Conservation (phyloP, 2,329 filamentous ascomycete genomes). For the Hymenoscyphus scutula region DNA sequence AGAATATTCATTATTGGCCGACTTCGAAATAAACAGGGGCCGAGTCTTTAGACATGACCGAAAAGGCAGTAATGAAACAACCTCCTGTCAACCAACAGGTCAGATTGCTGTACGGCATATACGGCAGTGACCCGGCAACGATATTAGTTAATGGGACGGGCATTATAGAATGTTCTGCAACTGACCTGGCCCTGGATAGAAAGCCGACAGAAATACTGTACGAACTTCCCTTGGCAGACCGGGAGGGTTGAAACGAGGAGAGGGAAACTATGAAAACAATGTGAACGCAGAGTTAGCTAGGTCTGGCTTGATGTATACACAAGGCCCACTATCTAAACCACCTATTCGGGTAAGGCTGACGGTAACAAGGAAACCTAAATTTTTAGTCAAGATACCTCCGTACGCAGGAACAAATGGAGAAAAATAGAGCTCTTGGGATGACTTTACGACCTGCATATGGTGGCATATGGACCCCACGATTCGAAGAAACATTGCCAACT, state of each 20-base stretch:
- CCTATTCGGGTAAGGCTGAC: constrained; percentile 16
- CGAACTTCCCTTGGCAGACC: background rate
- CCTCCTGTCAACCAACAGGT: background rate
- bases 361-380: background rate
- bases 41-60: background rate
- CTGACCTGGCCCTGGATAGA: background rate
- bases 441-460: constrained; percentile 14
- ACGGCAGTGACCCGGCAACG: background rate
- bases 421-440: constrained; percentile 8
- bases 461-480: constrained; percentile 9
- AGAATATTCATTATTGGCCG: background rate
- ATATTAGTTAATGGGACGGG: background rate
- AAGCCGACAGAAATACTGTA: background rate
- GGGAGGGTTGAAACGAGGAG: background rate
- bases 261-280: background rate
- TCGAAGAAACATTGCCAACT: background rate
- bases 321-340: background rate
- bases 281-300: background rate
- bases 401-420: constrained; percentile 16
- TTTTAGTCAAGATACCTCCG: background rate
- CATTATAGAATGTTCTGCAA: constrained; percentile 2
- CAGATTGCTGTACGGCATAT: constrained; percentile 2
- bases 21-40: background rate
- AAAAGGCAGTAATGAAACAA: background rate
- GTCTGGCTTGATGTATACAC: background rate